A percentile compares a stretch with the other conserved stretches of the same genome.
Conservation (phyloP, 2,329 filamentous ascomycete species). For the Rutstroemia sp. region DNA sequence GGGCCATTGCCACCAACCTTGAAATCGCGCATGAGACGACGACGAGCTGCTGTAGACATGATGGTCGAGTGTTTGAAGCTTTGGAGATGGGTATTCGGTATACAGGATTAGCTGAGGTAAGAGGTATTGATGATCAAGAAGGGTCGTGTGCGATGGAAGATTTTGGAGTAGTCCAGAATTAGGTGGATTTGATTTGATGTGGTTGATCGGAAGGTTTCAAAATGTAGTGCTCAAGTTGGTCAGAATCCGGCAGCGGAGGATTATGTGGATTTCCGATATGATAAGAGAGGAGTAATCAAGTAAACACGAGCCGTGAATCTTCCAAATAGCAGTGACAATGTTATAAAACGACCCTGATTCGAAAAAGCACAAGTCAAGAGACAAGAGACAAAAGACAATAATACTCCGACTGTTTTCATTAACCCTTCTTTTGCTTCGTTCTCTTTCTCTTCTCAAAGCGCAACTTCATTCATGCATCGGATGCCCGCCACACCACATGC, state of each 20-base stretch:
- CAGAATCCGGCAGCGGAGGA: slow-evolving; percentile 5
- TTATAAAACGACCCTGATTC: too few relatives aligned
- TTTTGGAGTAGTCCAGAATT: background rate
- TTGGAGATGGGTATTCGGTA: background rate
- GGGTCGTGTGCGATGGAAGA: background rate
- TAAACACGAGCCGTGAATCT: too few relatives aligned
- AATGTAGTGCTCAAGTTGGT: background rate
- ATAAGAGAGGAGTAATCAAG: background rate
- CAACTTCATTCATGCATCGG: too few relatives aligned
- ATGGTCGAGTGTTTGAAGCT: slow-evolving; percentile 16
- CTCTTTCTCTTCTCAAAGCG: too few relatives aligned
- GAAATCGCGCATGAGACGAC: slow-evolving; percentile 98
- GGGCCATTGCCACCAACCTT: slow-evolving; percentile 56
- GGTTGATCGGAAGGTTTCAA: background rate
- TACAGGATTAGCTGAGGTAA: background rate
- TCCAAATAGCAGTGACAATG: too few relatives aligned
- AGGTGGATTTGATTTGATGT: background rate
- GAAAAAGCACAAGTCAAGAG: background rate
- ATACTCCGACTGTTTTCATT: background rate
- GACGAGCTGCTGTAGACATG: slow-evolving; percentile 91
- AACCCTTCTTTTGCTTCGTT: too few relatives aligned
- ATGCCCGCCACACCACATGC: background rate
- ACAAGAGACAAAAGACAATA: background rate
- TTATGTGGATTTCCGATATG: slow-evolving; percentile 13
- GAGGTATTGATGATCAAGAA: background rate